Evolutionary conservation across 495 filamentous ascomycete species (phyloP).

Genomic region (Daldinia decipiens): DNA sequence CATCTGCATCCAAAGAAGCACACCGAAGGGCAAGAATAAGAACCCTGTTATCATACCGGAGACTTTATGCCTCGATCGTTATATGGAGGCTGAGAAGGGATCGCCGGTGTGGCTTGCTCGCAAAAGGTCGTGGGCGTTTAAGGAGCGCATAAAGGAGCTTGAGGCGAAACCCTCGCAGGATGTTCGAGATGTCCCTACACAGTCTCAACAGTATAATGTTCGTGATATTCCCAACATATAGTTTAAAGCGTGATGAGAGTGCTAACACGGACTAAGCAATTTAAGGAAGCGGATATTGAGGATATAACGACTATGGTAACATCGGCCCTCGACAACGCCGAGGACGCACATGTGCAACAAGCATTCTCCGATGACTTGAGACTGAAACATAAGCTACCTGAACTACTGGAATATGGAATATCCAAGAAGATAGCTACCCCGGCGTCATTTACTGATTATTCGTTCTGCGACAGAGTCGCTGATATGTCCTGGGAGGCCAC

Average conservation of each 20-base stretch:
- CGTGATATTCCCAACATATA: background rate
- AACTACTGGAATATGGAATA: background rate
- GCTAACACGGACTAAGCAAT: slow-evolving; percentile 12
- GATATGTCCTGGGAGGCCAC: slow-evolving; percentile 27
- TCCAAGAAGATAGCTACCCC: slow-evolving; percentile 6
- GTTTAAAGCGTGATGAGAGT: background rate
- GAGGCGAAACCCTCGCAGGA: slow-evolving; percentile 44
- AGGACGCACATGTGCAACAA: slow-evolving; percentile 8
- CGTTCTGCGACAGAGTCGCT: slow-evolving; percentile 28
- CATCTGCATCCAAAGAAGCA: slow-evolving; percentile 84
- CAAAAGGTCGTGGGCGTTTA: slow-evolving; percentile 77
- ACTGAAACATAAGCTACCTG: slow-evolving; percentile 9
- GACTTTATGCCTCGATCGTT: slow-evolving; percentile 87
- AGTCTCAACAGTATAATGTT: background rate
- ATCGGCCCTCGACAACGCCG: slow-evolving; percentile 7
- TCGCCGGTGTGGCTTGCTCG: slow-evolving; percentile 69
- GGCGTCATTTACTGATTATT: background rate
- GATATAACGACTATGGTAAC: slow-evolving; percentile 11
- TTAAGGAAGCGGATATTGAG: slow-evolving; percentile 4
- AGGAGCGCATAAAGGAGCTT: slow-evolving; percentile 67
- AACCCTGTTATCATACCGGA: slow-evolving; percentile 79
- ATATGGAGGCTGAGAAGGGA: slow-evolving; percentile 73
- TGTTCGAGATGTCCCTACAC: background rate
- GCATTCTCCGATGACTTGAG: slow-evolving; percentile 6
- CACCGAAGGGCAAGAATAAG: slow-evolving; percentile 76